A percentile compares a stretch with the other conserved stretches of the same genome.
Conservation (phyloP, 345 rosid genomes). For the Hirschfeldia incana region DNA sequence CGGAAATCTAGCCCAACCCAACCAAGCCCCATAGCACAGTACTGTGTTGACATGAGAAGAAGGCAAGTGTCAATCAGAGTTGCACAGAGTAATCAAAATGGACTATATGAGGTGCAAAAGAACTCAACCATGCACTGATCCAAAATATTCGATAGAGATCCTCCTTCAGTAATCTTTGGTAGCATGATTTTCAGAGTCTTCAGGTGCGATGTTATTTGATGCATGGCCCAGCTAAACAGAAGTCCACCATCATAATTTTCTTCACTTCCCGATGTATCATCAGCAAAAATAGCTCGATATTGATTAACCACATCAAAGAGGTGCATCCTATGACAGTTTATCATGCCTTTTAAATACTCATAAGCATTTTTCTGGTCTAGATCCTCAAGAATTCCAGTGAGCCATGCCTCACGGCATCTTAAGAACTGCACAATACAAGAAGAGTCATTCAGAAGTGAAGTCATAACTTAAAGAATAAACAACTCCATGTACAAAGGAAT, state of each 20-base stretch:
- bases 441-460: constrained; percentile 26
- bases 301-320: constrained; percentile 96
- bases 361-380: constrained; percentile 86
- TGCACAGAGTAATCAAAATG: background rate
- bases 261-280: constrained; percentile 97
- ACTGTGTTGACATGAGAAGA: constrained; percentile 46
- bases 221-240: constrained; percentile 98
- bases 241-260: constrained; percentile 94
- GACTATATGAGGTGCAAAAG: constrained; percentile 8
- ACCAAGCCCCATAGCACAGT: constrained; percentile 96
- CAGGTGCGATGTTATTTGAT: constrained; percentile 93
- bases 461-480: background rate
- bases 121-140: constrained; percentile 90
- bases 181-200: constrained; percentile 93
- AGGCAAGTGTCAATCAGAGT: constrained; percentile 12
- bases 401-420: constrained; percentile 98
- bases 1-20: constrained; percentile 96
- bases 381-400: constrained; percentile 94
- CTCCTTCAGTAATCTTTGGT: constrained; percentile 96
- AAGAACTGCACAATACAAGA: constrained; percentile 64
- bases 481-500: background rate
- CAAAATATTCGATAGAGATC: constrained; percentile 85
- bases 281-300: constrained; percentile 94
- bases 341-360: constrained; percentile 91
- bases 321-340: constrained; percentile 82